Evolutionary conservation across 2,329 filamentous ascomycete genomes (phyloP), one percentile per base, ranked within the genome.

Genomic region (Aspergillus nomiae): DNA sequence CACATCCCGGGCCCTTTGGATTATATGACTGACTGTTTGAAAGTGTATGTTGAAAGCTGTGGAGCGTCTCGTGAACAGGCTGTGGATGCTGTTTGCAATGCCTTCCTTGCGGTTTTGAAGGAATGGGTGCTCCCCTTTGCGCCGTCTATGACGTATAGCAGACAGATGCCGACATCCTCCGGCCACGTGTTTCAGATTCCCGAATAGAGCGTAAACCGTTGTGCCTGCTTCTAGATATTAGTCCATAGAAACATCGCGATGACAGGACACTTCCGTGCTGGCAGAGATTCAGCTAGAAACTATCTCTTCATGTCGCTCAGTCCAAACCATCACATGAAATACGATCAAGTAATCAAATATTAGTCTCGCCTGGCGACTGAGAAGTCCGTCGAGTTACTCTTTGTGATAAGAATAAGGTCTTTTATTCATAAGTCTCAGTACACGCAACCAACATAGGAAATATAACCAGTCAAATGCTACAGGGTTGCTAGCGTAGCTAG

Each of bases 21-120:
- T 16, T 28, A 28, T 46, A 1, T 38, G 21, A 30, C 45, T 67
- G 64, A 60, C 55, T 26, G 9, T 21, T 66, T 11, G 51, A 4
- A 63, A 80, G 78, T 79, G 60, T 81, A 81, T 61, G 80, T 81
- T 48, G 78, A 81, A 67, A 77, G 77, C 64, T 79, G 77, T 61
- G 71, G 74, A 45, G 62, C 70, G 14, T 77, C 76, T 58, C 72
- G 70, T 41, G 71, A 74, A n/a, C 67, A 76, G 43, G 77, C 77
- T 5, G 67, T 76, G 26, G 66, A 71, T 28, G 73, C 75, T 12
- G 77, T 80, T 50, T 79, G 76, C 65, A 72, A 77, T 43, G 69
- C 74, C 9, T 77, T 80, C 64, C 65, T 69, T 19, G 65, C 78
- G 2, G 76, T 81, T 38, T 54, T 76, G 32, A 73, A 73, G 26